Conservation (phyloP, 805 yeast genomes). For the Kodamaea leandrae region DNA sequence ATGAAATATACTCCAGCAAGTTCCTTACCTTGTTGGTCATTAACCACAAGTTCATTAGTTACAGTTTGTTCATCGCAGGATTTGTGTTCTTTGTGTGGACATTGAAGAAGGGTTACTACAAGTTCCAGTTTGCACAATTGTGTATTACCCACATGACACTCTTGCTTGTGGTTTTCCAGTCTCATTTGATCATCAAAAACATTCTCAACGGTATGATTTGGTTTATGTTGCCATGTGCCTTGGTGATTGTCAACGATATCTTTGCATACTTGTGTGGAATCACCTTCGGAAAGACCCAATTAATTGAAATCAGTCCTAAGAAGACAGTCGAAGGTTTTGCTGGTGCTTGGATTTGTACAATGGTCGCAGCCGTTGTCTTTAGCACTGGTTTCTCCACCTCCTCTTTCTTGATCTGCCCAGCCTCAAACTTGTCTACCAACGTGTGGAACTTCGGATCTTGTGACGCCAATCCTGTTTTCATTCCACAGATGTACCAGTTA, state of each 20-base stretch:
- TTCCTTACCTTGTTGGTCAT: constrained; percentile 57
- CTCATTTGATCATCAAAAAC: constrained; percentile 87
- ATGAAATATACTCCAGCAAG: constrained; percentile 49
- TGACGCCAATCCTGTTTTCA: constrained; percentile 84
- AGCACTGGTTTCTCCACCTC: constrained; percentile 63
- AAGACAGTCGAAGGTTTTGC: constrained; percentile 96
- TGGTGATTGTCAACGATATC: constrained; percentile 92
- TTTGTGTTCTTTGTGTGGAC: constrained; percentile 88
- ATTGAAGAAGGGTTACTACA: constrained; percentile 81
- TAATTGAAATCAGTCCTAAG: constrained; percentile 92
- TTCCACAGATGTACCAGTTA: constrained; percentile 72
- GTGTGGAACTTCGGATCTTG: constrained; percentile 66
- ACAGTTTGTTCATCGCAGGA: constrained; percentile 81
- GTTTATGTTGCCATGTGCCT: constrained; percentile 88
- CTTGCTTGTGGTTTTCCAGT: constrained; percentile 86
- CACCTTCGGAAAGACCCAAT: constrained; percentile 89
- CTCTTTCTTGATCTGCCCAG: constrained; percentile 86
- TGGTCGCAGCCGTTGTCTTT: constrained; percentile 64
- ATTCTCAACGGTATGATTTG: constrained; percentile 88
- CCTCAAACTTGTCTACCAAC: constrained; percentile 59
- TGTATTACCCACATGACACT: constrained; percentile 94
- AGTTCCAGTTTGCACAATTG: constrained; percentile 90
- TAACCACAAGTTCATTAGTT: constrained; percentile 82
- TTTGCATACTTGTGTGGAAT: constrained; percentile 97
- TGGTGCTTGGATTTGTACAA: constrained; percentile 97